phyloP scores from a whole-genome alignment of 2,329 filamentous ascomycete genomes.

The Aspergillus ibericus region DNA sequence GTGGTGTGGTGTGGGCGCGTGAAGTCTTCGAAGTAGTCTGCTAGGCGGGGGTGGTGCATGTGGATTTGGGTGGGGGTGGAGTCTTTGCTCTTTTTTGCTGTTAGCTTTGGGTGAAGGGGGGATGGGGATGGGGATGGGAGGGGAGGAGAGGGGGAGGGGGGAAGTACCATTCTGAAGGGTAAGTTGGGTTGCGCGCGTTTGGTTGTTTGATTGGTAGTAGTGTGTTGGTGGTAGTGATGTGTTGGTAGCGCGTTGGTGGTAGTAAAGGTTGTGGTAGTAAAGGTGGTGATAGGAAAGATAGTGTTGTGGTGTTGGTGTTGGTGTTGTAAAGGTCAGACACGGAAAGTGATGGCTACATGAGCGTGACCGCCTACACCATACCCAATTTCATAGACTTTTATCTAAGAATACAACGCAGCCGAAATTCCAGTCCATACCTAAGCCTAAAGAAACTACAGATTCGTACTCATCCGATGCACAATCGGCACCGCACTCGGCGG shows the following conservation, averaged over 20 bases:
- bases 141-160: neutral
- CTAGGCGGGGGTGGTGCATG: conserved; percentile 49
- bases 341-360: neutral
- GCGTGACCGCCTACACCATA: neutral
- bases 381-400: neutral
- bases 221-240: neutral
- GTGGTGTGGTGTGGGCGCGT: conserved; percentile 43
- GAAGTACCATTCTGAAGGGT: conserved; percentile 24
- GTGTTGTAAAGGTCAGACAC: too few relatives aligned
- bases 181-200: neutral
- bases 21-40: conserved; percentile 53
- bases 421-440: too few relatives aligned
- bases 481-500: conserved; percentile 83
- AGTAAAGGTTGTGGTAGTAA: neutral
- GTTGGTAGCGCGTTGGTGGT: neutral
- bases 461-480: conserved; percentile 61
- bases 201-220: neutral
- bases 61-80: conserved; percentile 51
- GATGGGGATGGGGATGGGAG: neutral
- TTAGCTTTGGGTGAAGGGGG: neutral
- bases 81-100: conserved; percentile 45
- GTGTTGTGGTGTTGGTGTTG: too few relatives aligned
- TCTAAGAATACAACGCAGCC: neutral
- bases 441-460: conserved; percentile 24
- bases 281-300: neutral